Conservation (phyloP, 2,329 filamentous ascomycete species). For the Phoma sp. region DNA sequence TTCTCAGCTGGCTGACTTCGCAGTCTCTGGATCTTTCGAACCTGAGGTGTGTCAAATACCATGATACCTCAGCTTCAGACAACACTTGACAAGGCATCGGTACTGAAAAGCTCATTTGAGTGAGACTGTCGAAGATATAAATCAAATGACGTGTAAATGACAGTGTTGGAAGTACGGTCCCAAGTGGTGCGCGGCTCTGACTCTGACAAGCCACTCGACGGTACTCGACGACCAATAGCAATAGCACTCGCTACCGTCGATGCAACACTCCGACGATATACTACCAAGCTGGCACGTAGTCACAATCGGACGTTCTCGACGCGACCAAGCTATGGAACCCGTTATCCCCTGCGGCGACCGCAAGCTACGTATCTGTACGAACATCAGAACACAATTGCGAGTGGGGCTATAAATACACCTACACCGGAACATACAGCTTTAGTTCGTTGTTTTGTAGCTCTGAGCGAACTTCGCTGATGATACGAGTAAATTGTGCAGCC, state of each 20-base stretch:
- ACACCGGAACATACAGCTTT: conserved; percentile 48
- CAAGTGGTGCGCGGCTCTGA: neutral
- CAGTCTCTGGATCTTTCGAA: neutral
- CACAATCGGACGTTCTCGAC: neutral
- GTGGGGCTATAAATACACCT: conserved; percentile 15
- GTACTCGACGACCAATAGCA: neutral
- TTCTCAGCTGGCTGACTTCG: neutral
- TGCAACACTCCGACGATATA: neutral
- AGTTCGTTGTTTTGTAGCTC: conserved; percentile 40
- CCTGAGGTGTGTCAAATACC: neutral
- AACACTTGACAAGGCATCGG: neutral
- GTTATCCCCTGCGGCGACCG: conserved; percentile 33
- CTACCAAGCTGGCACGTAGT: neutral
- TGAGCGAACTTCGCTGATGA: conserved; percentile 36
- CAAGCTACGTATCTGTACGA: conserved; percentile 39
- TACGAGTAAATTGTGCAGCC: conserved; percentile 34
- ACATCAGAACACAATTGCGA: conserved; percentile 13
- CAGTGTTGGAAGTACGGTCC: neutral
- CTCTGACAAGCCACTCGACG: neutral
- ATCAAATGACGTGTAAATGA: neutral
- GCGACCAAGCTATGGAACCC: neutral
- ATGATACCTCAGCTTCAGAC: neutral
- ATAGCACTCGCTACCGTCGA: neutral
- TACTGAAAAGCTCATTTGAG: neutral
- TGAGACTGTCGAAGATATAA: neutral